These are phyloP conservation scores for Trypanosoma conorhini DNA, from an alignment of 208 protist species.

Conservation along the genomic window DNA sequence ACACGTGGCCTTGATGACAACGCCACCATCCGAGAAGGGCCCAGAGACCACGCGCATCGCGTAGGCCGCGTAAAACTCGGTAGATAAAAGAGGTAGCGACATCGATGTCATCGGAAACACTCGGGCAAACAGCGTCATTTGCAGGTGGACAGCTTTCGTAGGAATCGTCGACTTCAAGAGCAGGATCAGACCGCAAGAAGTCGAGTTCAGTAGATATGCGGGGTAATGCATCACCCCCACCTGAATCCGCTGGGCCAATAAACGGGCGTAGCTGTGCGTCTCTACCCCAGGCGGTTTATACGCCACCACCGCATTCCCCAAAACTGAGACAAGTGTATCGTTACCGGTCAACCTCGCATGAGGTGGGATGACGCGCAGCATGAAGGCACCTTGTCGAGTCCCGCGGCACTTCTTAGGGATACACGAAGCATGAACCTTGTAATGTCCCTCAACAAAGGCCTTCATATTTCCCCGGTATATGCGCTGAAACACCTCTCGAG, in stretches of 20 bases:
- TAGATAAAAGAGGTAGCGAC: constrained; percentile 46
- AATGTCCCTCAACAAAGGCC: constrained; percentile 22
- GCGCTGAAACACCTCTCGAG: not conserved
- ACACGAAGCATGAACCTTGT: constrained; percentile 30
- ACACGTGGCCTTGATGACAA: constrained; percentile 21
- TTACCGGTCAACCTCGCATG: constrained; percentile 5
- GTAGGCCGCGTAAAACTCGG: constrained; percentile 45
- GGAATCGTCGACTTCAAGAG: constrained; percentile 20
- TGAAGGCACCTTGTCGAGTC: constrained; percentile 16
- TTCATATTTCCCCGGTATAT: constrained; percentile 7
- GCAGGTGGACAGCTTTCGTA: constrained; percentile 33
- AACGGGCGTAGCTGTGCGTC: constrained; percentile 26
- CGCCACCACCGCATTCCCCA: constrained; percentile 20
- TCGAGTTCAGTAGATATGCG: constrained; percentile 28
- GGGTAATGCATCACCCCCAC: constrained; percentile 19
- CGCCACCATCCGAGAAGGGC: constrained; percentile 11
- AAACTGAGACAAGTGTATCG: constrained; percentile 24
- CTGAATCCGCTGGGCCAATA: constrained; percentile 15
- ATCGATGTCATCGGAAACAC: constrained; percentile 8
- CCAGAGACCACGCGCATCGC: constrained; percentile 27
- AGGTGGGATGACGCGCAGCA: constrained; percentile 18
- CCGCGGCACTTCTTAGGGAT: not conserved
- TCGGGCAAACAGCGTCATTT: constrained; percentile 31
- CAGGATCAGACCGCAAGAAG: constrained; percentile 32
- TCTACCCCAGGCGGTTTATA: constrained; percentile 36